Percentiles rank a stretch among this genome's conserved stretches.
Conservation (phyloP, 2,329 filamentous ascomycete genomes). For the Alternaria sp. region DNA sequence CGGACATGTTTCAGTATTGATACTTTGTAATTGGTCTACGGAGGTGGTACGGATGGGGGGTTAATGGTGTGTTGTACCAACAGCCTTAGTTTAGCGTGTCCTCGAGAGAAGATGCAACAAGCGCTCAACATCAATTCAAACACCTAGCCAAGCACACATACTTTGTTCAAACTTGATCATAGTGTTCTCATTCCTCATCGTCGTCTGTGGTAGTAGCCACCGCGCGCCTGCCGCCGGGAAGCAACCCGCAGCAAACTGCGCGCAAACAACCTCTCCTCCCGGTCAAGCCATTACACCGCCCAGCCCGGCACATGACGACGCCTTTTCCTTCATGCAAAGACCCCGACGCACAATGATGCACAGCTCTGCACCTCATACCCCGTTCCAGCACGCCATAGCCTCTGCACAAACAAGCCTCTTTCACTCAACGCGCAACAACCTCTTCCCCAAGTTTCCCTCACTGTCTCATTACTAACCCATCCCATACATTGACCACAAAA, state of each 20-base stretch:
- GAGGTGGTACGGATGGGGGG: conserved; percentile 6
- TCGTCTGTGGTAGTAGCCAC: neutral
- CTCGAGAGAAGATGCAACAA: conserved; percentile 2
- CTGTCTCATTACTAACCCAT: neutral
- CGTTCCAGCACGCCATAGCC: neutral
- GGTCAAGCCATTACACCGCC: neutral
- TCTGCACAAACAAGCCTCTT: neutral
- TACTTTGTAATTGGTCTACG: conserved; percentile 25
- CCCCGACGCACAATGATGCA: neutral
- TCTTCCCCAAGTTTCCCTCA: neutral
- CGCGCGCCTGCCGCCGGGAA: neutral
- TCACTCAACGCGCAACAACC: conserved; percentile 1
- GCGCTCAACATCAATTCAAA: conserved; percentile 1
- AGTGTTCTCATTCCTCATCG: neutral
- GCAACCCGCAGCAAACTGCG: neutral
- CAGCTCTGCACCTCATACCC: neutral
- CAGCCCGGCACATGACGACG: neutral
- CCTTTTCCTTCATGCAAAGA: neutral
- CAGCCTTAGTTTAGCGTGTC: conserved; percentile 8
- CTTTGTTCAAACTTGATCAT: neutral
- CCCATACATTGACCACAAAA: neutral
- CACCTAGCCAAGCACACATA: conserved; percentile 1
- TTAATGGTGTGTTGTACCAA: conserved; percentile 16
- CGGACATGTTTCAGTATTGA: conserved; percentile 29
- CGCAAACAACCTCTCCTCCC: neutral